A percentile compares a stretch with the other conserved stretches of the same genome.
Evolutionary conservation across 805 yeast species (phyloP).

Genomic region (Candida insectorum): DNA sequence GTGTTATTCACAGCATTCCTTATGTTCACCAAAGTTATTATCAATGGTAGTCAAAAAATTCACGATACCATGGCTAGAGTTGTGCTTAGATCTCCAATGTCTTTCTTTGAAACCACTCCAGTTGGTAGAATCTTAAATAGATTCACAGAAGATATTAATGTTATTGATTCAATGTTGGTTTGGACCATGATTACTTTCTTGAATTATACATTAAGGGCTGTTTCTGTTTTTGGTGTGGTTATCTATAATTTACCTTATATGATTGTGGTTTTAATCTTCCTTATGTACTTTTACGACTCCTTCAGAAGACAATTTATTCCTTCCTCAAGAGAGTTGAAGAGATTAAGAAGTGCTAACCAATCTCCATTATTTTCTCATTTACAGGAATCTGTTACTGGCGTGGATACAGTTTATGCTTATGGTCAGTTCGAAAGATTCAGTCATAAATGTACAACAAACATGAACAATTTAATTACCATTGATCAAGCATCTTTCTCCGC

Average conservation of each 20-base stretch:
- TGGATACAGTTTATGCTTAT: conserved; percentile 33
- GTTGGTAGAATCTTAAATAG: conserved; percentile 38
- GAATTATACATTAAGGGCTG: conserved; percentile 19
- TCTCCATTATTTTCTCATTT: conserved; percentile 33
- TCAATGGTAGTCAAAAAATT: conserved; percentile 29
- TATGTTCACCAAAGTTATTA: conserved; percentile 28
- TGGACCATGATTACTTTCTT: conserved; percentile 28
- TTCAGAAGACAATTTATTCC: conserved; percentile 30
- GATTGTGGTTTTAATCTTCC: conserved; percentile 22
- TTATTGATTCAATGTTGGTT: conserved; percentile 29
- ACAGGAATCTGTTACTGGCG: conserved; percentile 36
- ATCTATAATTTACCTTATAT: conserved; percentile 30
- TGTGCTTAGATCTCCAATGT: conserved; percentile 38
- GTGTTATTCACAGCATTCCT: conserved; percentile 25
- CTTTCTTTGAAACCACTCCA: conserved; percentile 41
- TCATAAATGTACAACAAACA: conserved; percentile 19
- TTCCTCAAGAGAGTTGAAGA: conserved; percentile 32
- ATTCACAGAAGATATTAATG: conserved; percentile 34
- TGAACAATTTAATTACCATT: conserved; percentile 21
- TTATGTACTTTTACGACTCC: conserved; percentile 28
- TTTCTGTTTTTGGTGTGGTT: conserved; percentile 28
- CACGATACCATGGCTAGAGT: conserved; percentile 35
- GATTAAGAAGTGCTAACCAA: conserved; percentile 27
- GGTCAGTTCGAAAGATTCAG: conserved; percentile 26
- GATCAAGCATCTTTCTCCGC: conserved; percentile 19